These are phyloP conservation scores for Musa itinerans DNA, from an alignment of 176 grass and related monocot genomes.

Conservation along the genomic window DNA sequence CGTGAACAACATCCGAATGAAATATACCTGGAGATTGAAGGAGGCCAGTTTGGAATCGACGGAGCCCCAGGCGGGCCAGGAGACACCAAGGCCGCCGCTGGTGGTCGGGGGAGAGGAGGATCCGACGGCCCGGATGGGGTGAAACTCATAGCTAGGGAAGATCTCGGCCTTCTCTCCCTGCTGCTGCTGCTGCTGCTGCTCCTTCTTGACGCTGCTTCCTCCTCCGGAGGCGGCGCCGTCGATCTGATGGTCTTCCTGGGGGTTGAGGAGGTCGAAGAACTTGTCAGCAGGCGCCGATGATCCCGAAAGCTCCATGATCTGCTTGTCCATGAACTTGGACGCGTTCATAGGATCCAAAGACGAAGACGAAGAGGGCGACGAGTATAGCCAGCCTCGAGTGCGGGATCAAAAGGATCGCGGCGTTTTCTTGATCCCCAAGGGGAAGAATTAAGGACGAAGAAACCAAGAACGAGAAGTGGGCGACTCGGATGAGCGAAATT, in stretches of 20 bases:
- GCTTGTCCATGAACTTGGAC: conserved; percentile 82
- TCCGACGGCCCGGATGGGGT: conserved; percentile 36
- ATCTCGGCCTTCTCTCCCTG: conserved; percentile 11
- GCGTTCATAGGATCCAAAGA: conserved; percentile 41
- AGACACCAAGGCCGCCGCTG: neutral
- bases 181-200: too few species aligned
- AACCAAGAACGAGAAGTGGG: too few species aligned
- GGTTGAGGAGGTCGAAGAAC: conserved; percentile 54
- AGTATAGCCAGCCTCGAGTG: too few species aligned
- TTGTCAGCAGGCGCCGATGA: conserved; percentile 24
- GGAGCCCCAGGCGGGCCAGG: conserved; percentile 26
- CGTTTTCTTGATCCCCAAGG: too few species aligned
- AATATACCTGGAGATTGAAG: conserved; percentile 33
- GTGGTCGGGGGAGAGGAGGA: conserved; percentile 8
- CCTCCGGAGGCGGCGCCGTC: conserved; percentile 13
- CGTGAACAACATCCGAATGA: neutral
- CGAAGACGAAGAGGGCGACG: neutral
- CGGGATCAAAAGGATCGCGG: too few species aligned
- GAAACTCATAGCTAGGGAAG: conserved; percentile 67
- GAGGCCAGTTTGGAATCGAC: conserved; percentile 41
- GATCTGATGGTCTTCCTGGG: conserved; percentile 36
- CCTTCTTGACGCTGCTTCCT: conserved; percentile 12
- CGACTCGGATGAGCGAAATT: too few species aligned
- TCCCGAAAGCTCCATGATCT: conserved; percentile 63
- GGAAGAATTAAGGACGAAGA: too few species aligned